These are phyloP conservation scores for Dothistroma pini DNA, from an alignment of 2,329 filamentous ascomycete species.

Conservation along the genomic window DNA sequence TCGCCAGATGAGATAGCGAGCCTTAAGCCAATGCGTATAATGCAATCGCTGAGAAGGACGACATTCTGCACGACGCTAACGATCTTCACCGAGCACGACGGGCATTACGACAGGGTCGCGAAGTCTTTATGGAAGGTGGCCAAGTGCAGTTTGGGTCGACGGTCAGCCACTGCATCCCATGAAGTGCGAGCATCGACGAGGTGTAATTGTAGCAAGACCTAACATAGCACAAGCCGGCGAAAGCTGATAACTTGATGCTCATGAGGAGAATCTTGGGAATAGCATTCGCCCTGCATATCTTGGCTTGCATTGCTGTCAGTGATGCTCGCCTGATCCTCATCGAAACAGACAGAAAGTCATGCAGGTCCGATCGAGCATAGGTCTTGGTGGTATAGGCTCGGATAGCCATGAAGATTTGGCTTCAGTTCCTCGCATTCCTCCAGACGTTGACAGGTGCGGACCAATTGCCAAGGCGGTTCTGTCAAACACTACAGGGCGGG, in stretches of 20 bases:
- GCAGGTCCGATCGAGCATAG: not conserved
- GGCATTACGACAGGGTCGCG: not conserved
- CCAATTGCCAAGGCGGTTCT: not conserved
- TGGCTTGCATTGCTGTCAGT: not conserved
- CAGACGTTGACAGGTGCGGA: not conserved
- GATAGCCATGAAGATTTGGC: not conserved
- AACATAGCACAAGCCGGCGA: not conserved
- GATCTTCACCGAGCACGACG: not conserved
- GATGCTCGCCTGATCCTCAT: not conserved
- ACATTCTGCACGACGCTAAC: not conserved
- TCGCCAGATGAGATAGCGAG: not conserved
- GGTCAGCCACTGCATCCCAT: not conserved
- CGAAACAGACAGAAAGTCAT: not conserved
- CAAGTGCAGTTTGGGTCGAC: not conserved
- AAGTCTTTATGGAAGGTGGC: not conserved
- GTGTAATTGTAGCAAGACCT: not conserved
- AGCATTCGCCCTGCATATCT: not conserved
- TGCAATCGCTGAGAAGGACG: not conserved
- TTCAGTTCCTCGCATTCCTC: not conserved
- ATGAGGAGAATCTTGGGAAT: not conserved
- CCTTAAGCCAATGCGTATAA: not conserved
- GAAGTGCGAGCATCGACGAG: not conserved
- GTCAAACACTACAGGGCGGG: not conserved
- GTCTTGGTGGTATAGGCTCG: not conserved
- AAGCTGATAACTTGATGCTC: not conserved